Evolutionary conservation across 345 rosid genomes (phyloP).

Genomic region (Camelina neglecta): DNA sequence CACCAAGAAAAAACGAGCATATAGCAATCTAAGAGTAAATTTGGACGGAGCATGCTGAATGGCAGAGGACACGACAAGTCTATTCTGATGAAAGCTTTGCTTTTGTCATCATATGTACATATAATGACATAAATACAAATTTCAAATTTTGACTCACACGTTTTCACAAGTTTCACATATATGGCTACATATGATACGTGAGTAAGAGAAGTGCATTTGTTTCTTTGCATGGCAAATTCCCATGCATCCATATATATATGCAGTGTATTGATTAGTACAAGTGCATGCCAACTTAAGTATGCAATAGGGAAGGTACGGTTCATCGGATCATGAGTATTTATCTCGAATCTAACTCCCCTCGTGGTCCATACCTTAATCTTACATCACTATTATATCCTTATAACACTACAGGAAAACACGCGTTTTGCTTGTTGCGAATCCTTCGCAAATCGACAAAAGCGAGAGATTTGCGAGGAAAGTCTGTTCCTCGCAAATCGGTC

Average conservation of each 20-base stretch:
- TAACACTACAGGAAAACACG: not conserved
- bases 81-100: slow-evolving; percentile 42
- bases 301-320: slow-evolving; percentile 43
- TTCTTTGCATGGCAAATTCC: slow-evolving; percentile 47
- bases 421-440: no score
- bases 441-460: no score
- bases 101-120: slow-evolving; percentile 44
- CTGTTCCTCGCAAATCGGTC: no score
- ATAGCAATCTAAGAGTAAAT: slow-evolving; percentile 36
- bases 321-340: slow-evolving; percentile 43
- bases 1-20: not conserved
- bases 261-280: slow-evolving; percentile 45
- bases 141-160: slow-evolving; percentile 31
- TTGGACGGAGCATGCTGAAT: slow-evolving; percentile 28
- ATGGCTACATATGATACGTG: slow-evolving; percentile 38
- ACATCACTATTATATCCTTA: slow-evolving; percentile 30
- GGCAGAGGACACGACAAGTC: slow-evolving; percentile 43
- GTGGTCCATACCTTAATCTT: slow-evolving; percentile 42
- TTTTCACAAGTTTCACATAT: slow-evolving; percentile 44
- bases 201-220: slow-evolving; percentile 42
- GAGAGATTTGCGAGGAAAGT: no score
- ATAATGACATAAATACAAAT: slow-evolving; percentile 29
- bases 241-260: slow-evolving; percentile 31
- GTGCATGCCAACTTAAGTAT: slow-evolving; percentile 43
- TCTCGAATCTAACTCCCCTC: slow-evolving; percentile 39